Conservation (phyloP, 2,329 filamentous ascomycete genomes). For the Apiospora arundinis region DNA sequence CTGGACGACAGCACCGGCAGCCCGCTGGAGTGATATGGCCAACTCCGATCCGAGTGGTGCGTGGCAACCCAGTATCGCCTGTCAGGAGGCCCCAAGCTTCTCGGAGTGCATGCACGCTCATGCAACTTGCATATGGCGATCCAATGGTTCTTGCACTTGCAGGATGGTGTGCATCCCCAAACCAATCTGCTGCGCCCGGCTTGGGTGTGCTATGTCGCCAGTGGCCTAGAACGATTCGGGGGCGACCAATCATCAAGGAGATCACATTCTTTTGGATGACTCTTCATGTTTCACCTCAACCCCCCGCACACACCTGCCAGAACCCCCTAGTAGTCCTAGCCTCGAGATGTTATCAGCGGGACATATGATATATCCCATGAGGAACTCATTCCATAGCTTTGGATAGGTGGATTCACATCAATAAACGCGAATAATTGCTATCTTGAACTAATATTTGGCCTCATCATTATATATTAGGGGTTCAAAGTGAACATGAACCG, state of each 20-base stretch:
- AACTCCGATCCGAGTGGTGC: neutral
- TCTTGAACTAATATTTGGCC: neutral
- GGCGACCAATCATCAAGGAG: neutral
- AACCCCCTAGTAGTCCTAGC: neutral
- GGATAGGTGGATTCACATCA: neutral
- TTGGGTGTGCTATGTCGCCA: neutral
- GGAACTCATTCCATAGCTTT: neutral
- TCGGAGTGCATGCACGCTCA: neutral
- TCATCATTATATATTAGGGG: neutral
- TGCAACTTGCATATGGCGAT: neutral
- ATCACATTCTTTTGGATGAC: neutral
- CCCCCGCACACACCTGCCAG: neutral
- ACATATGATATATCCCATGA: neutral
- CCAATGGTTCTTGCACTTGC: neutral
- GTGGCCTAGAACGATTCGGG: neutral
- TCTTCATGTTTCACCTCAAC: neutral
- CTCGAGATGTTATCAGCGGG: neutral
- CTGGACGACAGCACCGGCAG: neutral
- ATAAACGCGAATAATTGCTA: neutral
- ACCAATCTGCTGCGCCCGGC: neutral
- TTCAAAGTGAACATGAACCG: neutral
- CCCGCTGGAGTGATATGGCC: neutral
- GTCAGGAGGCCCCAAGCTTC: slow-evolving; percentile 4
- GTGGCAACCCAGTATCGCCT: neutral
- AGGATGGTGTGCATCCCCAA: slow-evolving; percentile 7